Conservation (phyloP, 495 filamentous ascomycete species). For the Neohortaea acidophila region DNA sequence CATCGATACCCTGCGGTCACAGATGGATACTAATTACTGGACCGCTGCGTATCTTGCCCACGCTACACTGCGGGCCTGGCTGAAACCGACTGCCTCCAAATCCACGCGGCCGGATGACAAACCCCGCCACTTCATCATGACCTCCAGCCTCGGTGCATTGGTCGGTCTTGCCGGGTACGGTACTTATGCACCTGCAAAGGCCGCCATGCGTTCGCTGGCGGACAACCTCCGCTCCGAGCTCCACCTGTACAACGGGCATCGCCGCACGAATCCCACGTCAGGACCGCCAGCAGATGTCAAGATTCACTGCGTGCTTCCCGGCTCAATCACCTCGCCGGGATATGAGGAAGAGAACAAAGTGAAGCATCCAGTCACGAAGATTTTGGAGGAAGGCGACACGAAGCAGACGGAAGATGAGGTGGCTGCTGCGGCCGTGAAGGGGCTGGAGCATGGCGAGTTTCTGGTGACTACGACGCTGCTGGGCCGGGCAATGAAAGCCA, state of each 20-base stretch:
- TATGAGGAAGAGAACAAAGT: conserved; percentile 60
- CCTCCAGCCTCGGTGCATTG: conserved; percentile 61
- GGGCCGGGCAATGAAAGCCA: conserved; percentile 52
- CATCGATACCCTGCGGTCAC: conserved; percentile 46
- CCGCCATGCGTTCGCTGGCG: conserved; percentile 65
- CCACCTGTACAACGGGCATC: conserved; percentile 56
- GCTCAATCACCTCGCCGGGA: conserved; percentile 62
- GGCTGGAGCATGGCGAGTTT: conserved; percentile 67
- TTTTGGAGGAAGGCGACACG: conserved; percentile 69
- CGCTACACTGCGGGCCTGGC: conserved; percentile 45
- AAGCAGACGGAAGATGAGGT: conserved; percentile 64
- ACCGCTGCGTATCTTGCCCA: conserved; percentile 78
- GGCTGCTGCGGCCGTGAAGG: conserved; percentile 50
- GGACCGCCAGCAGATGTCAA: conserved; percentile 43
- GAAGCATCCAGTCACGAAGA: conserved; percentile 69
- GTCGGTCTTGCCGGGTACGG: conserved; percentile 68
- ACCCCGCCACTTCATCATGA: conserved; percentile 74
- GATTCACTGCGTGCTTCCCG: conserved; percentile 74
- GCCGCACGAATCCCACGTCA: conserved; percentile 33
- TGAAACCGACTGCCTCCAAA: conserved; percentile 31
- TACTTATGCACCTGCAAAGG: conserved; percentile 72
- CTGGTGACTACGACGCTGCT: conserved; percentile 56
- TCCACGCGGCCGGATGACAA: neutral
- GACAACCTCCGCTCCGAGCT: conserved; percentile 76
- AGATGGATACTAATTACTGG: conserved; percentile 91